Evolutionary conservation across 495 filamentous ascomycete species (phyloP), one percentile per base, ranked within the genome.

Genomic region (Cryomyces antarcticus): DNA sequence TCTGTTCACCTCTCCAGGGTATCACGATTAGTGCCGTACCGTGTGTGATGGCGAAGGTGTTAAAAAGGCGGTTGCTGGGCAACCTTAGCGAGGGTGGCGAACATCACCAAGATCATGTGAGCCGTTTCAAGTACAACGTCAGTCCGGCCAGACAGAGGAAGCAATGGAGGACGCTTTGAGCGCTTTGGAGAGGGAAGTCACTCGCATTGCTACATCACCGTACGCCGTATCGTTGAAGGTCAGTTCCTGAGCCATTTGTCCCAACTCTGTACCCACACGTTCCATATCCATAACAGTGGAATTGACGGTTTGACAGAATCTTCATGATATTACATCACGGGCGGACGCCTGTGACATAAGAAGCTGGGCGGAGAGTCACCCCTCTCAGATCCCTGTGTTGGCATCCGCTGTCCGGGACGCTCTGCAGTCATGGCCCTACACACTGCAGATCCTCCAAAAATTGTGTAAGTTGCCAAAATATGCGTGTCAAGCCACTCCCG

Each of bases 341-440:
- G 41, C 44, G 7, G 42, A 49, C 27, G 39, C 13, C 11, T 5
- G 10, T 5, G 43, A 39, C 3, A 50, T 59, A 6, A 31, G 31
- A 1, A 48, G 37, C 42, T 55, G 51, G 42, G 33, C 49, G 7
- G 49, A 48, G 33, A 39, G 24, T 0, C 50, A 53, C 11, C 49
- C 52, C 1, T 59, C 54, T 39, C 46, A 51, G 35, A 37, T 57
- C 37, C 28, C 41, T 10, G 38, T 24, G 17, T 43, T 62, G 37
- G 52, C 50, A 1, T 45, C 39, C 10, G 39, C 51, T n/a, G 38
- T 57, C n/a, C 30, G 50, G 7, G 50, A 51, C 2, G 55, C 49
- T 9, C 41, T 59, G 36, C 37, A 43, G 7, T 50, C 49, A n/a
- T 55, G 55, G 55, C 44, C 52, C 2, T 52, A 56, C 47, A 46